Conservation (phyloP, 148 eudicot genomes). For the Polygonum maritimum region DNA sequence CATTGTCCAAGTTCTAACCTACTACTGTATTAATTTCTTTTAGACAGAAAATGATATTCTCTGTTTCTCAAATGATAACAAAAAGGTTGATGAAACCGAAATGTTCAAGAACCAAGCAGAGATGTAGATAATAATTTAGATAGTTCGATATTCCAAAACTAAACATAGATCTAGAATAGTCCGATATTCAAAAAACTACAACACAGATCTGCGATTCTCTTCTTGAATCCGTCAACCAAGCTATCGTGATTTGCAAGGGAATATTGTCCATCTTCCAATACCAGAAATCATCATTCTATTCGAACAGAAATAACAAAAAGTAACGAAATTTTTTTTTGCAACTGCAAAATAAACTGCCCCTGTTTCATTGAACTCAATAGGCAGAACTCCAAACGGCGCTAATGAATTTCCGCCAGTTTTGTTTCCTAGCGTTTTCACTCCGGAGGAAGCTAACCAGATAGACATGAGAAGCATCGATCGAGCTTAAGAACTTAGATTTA, state of each 20-base stretch:
- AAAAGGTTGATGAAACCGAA: background rate
- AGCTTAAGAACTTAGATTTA: background rate
- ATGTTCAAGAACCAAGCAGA: background rate
- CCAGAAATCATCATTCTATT: background rate
- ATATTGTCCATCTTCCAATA: background rate
- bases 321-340: background rate
- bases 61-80: background rate
- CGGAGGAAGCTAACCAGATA: background rate
- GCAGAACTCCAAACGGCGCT: background rate
- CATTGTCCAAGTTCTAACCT: background rate
- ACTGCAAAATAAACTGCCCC: background rate
- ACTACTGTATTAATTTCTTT: background rate
- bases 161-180: background rate
- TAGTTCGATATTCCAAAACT: background rate
- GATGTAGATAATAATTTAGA: background rate
- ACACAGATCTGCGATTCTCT: background rate
- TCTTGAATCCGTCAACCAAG: background rate
- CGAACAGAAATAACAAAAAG: background rate
- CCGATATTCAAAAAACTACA: background rate
- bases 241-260: background rate
- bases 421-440: background rate
- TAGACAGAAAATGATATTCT: background rate
- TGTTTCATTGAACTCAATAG: background rate
- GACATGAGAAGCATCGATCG: background rate
- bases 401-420: background rate